Base-by-base conservation (phyloP, 805 yeast species). In the Candida koratica region DNA sequence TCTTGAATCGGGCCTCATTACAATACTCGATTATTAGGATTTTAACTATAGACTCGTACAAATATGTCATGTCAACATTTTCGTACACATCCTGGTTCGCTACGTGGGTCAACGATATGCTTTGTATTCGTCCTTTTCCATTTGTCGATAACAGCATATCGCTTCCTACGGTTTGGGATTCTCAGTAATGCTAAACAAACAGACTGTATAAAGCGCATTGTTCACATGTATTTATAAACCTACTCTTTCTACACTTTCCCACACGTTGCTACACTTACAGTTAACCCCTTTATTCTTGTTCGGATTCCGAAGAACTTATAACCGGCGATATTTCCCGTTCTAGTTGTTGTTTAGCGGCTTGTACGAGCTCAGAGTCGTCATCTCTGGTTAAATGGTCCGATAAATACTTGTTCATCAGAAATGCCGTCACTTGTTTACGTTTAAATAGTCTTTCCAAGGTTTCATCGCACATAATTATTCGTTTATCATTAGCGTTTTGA, bases 381-480 rank as follows among this genome's bases (percentile, higher is more conserved):
- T 55, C 53, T 30, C 61, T 65, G 41, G 56, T 64, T 20, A 81
- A 51, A 49, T 79, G 84, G 12, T 67, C 58, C 14, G 73, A 61
- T 16, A 82, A 52, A 7, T 73, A 55, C 49, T 77, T 79, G 49
- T 69, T 69, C 78, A 82, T 64, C 37, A 66, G 65, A 49, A 82
- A 81, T 64, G 77, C 73, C 6, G 75, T 68, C 32, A 77, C 69
- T 19, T 25, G 25, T 12, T 38, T 70, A 44, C 62, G 64, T 17
- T 86, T 87, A 56, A 84, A 84, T 1, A 84, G 49, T 2, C 67
- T 69, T 36, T 57, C 59, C 60, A 83, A 55, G 38, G 58, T 67
- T 0, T 69, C 82, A 47, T 81, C 87, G 49, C 86, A 81, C 3
- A 74, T 12, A 5, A 85, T 79, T 38, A 76, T 77, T 36, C 90